Evolutionary conservation across 2,329 filamentous ascomycete species (phyloP), one percentile per base, ranked within the genome.

Genomic region (Meredithiella fracta): DNA sequence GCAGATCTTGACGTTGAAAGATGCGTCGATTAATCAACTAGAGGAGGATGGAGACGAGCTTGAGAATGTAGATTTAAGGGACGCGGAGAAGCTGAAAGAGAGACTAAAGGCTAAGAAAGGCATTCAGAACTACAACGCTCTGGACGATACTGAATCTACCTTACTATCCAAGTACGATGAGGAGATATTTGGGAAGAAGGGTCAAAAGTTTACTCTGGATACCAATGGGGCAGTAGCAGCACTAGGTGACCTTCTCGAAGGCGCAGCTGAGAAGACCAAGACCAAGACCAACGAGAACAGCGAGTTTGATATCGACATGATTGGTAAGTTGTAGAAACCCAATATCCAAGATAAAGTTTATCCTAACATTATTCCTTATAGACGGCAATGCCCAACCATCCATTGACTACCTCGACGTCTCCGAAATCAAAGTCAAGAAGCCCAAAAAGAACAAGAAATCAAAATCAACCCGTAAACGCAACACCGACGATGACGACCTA

Each of bases 161-260:
- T 81, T 98, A 23, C 71, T 98, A 44, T 80, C 86, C 14, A 91
- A 98, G 62, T 98, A 98, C 65, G 92, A 97, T 63, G 92, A 97
- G 61, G 91, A 95, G 64, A 94, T 96, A 54, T 79, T 85, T 37
- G 89, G 89, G 56, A 95, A 94, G 69, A 92, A 94, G 70, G 73
- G 77, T 56, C 95, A 94, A 66, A 78, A 78, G 23, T 98, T 98
- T 63, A 95, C 86, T 0, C 73, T 98, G 15, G 87, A 94, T 66
- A 82, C 82, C 1, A 77, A 82, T 59, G 90, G 89, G 2, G 82
- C 79, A 34, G 82, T 72, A 23, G 76, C 78, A 14, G 82, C 86
- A 62, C 73, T 83, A 51, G 71, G 77, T 17, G 78, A 81, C 60
- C 75, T 74, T 40, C 65, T 76, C 38, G 68, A 69, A 65, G 62